Evolutionary conservation across 768 basidiomycete genomes (phyloP), one percentile per base, ranked within the genome.

Genomic region (Kondoa subrosea): DNA sequence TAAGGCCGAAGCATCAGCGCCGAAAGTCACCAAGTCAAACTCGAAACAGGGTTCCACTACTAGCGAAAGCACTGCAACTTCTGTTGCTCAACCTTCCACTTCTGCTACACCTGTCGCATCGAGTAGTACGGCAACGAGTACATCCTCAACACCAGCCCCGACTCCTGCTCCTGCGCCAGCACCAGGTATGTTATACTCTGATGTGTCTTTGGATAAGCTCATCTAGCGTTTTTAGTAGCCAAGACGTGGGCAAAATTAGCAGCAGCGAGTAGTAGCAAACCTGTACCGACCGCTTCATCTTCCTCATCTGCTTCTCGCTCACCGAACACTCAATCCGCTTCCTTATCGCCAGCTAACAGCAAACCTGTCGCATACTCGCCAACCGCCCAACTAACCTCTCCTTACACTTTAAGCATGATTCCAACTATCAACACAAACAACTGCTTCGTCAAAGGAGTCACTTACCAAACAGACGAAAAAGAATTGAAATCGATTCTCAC

Each of bases 401-500:
- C 40, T 21, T 8, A 8, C 21, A 50, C 40, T 8, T 8, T 21
- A 8, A 8, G 12, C 8, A 50, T 50, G 40, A 50, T 32, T 33
- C 12, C 61, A 65, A 80, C 77, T 69, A 79, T 91, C 66, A 81
- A 82, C 27, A 88, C 84, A 14, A 76, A 88, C 1, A 85, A 87
- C 69, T 91, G 89, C 77, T 99, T 96, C 78, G 86, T 96, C 81
- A 96, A 95, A 84, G 85, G 86, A 73, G 88, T 92, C 1, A 80
- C 82, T 17, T 88, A 91, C 67, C 78, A 81, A 33, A 79, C 91
- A 56, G 78, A 83, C 29, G 80, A 82, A 59, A 64, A 77, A 16
- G 78, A 81, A 0, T 81, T 92, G 40, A 78, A 75, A 26, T 78
- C 76, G 56, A 75, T 78, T 1, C 81, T 91, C 34, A 78, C 80